Evolutionary conservation across 192 early-diverging fungal genomes (phyloP).

Genomic region (Podila verticillata): DNA sequence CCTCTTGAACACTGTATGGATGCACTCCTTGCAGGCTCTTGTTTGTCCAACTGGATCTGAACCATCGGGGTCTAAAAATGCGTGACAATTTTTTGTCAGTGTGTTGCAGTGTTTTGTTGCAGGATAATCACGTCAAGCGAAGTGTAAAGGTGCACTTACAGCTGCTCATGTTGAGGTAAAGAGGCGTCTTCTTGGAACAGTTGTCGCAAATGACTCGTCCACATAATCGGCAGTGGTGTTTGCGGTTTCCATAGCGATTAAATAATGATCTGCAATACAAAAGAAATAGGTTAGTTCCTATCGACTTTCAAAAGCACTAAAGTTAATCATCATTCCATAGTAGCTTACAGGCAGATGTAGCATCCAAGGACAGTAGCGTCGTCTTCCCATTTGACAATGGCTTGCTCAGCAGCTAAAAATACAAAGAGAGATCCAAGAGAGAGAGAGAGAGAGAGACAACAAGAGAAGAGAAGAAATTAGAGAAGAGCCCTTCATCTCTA

Average conservation of each 20-base stretch:
- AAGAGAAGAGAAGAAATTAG: too few relatives aligned
- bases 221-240: slow-evolving; percentile 80
- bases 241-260: slow-evolving; percentile 65
- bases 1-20: slow-evolving; percentile 62
- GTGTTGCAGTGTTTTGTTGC: neutral
- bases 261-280: slow-evolving; percentile 46
- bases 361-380: slow-evolving; percentile 52
- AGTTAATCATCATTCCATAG: too few relatives aligned
- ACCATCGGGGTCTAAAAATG: slow-evolving; percentile 42
- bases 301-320: too few relatives aligned
- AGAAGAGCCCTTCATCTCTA: too few relatives aligned
- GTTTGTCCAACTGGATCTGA: slow-evolving; percentile 61
- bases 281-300: neutral
- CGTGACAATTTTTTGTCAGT: too few relatives aligned
- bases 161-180: slow-evolving; percentile 53
- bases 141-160: slow-evolving; percentile 40
- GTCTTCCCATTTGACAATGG: slow-evolving; percentile 62
- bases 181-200: slow-evolving; percentile 61
- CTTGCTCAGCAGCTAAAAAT: slow-evolving; percentile 47
- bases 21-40: slow-evolving; percentile 68
- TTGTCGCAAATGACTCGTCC: slow-evolving; percentile 71
- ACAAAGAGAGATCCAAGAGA: neutral
- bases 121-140: slow-evolving; percentile 5
- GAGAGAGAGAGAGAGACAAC: neutral
- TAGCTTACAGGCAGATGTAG: slow-evolving; percentile 55